Conservation (phyloP, 176 grass and related monocot genomes). For the Oryza nivara region DNA sequence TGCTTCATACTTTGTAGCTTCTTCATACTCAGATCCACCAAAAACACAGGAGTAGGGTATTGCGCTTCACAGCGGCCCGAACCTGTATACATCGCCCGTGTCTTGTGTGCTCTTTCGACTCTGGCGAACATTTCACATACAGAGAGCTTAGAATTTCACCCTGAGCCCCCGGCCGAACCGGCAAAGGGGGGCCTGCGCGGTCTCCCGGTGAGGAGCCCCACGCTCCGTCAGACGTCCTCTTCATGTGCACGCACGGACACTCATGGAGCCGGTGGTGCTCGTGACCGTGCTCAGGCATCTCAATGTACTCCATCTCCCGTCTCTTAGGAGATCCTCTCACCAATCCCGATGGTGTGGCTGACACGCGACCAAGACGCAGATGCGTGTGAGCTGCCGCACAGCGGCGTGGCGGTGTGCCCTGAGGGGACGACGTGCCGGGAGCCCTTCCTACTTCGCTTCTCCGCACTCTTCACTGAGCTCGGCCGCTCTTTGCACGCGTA, state of each 20-base stretch:
- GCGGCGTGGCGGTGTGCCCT: conserved; percentile 85
- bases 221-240: conserved; percentile 86
- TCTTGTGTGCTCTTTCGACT: no score
- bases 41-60: no score
- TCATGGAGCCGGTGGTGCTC: conserved; percentile 78
- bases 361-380: conserved; percentile 57
- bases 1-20: no score
- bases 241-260: conserved; percentile 91
- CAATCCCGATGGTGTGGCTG: conserved; percentile 64
- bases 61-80: no score
- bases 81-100: no score
- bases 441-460: conserved; percentile 87
- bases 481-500: not conserved
- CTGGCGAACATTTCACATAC: no score
- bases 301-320: conserved; percentile 78
- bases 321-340: conserved; percentile 65
- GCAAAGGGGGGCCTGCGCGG: no score
- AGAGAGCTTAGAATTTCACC: no score
- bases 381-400: conserved; percentile 22
- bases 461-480: conserved; percentile 87
- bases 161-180: no score
- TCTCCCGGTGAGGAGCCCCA: no score
- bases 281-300: conserved; percentile 51
- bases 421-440: conserved; percentile 93
- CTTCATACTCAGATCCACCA: no score